Evolutionary conservation across 192 early-diverging fungal species (phyloP).

Genomic region (Coemansia sp.): DNA sequence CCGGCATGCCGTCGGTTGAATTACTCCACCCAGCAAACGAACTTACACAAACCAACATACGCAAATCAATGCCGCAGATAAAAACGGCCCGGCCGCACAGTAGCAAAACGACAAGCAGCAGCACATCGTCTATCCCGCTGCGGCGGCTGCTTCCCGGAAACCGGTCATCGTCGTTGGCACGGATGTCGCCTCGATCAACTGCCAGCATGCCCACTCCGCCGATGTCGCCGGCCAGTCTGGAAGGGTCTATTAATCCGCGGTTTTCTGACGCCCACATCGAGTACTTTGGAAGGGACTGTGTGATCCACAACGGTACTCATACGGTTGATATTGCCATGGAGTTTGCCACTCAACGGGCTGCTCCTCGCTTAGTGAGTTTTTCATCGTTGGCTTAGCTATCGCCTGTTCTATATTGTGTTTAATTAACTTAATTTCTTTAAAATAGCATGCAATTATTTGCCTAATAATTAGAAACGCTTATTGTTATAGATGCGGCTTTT

Average conservation of each 20-base stretch:
- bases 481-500: not conserved
- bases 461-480: conserved; percentile 1
- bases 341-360: conserved; percentile 30
- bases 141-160: conserved; percentile 24
- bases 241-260: conserved; percentile 20
- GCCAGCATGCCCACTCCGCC: conserved; percentile 5
- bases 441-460: conserved; percentile 1
- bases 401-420: not conserved
- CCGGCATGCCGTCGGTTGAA: not conserved
- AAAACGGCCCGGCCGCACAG: conserved; percentile 9
- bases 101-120: conserved; percentile 13
- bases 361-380: conserved; percentile 38
- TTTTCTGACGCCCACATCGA: conserved; percentile 49
- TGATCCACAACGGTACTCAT: conserved; percentile 51
- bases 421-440: not conserved
- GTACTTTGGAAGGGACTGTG: conserved; percentile 46
- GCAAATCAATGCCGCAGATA: conserved; percentile 8
- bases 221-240: conserved; percentile 3
- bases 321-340: conserved; percentile 41
- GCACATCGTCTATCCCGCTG: conserved; percentile 31
- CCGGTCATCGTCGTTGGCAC: not conserved
- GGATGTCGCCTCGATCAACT: not conserved
- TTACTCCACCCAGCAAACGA: not conserved
- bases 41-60: conserved; percentile 1
- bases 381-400: conserved; percentile 4